phyloP scores from a whole-genome alignment of 192 early-diverging fungal species.

The Lobosporangium transversale region DNA sequence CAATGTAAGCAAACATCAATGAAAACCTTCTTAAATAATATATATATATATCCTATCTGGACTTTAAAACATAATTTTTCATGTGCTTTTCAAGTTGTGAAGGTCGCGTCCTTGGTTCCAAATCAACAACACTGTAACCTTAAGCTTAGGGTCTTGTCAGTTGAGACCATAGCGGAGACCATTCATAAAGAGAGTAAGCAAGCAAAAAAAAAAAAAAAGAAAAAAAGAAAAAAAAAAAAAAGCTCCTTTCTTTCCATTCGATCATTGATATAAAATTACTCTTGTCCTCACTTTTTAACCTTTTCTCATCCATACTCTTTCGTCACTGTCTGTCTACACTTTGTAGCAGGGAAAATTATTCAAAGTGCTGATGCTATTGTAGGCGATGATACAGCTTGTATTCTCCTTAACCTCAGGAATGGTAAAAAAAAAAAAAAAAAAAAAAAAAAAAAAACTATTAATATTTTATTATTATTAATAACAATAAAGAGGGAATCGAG shows the following conservation, averaged over 20 bases:
- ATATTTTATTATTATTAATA: too few relatives aligned
- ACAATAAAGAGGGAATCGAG: too few relatives aligned
- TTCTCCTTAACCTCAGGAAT: conserved; percentile 52
- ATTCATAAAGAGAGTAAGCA: conserved; percentile 44
- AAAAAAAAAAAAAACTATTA: too few relatives aligned
- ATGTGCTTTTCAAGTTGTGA: conserved; percentile 21
- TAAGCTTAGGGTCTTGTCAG: conserved; percentile 41
- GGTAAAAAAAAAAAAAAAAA: too few relatives aligned
- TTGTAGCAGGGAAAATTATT: conserved; percentile 38
- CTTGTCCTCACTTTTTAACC: not conserved
- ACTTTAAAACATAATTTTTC: too few relatives aligned
- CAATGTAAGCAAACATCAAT: conserved; percentile 3
- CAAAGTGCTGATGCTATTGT: conserved; percentile 51
- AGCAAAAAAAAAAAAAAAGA: not conserved
- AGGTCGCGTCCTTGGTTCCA: conserved; percentile 45
- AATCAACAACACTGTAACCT: conserved; percentile 45
- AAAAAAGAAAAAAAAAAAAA: not conserved
- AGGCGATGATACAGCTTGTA: conserved; percentile 41
- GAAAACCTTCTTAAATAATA: not conserved
- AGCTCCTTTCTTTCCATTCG: not conserved
- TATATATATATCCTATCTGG: too few relatives aligned
- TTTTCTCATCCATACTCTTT: too few relatives aligned
- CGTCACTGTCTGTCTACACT: too few relatives aligned
- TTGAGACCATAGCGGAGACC: conserved; percentile 47
- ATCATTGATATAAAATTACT: not conserved